Conservation (phyloP, 139 green algal genomes). For the Micractinium conductrix region DNA sequence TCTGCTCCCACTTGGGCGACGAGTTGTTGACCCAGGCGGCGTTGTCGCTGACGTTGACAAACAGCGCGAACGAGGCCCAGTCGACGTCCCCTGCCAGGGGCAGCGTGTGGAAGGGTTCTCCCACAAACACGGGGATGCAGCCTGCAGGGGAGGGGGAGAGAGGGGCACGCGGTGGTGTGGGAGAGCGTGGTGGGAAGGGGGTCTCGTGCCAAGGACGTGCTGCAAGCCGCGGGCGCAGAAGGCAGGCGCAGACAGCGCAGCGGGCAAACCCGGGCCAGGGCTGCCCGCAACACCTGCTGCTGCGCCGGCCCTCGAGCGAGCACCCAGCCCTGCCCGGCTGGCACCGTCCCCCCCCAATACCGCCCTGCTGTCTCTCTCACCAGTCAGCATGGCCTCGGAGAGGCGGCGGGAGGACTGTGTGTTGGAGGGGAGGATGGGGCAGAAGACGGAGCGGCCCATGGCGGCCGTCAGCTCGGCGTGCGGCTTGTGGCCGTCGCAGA, state of each 20-base stretch:
- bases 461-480: slow-evolving; percentile 33
- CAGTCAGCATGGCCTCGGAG: slow-evolving; percentile 41
- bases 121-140: slow-evolving; percentile 52
- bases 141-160: background rate
- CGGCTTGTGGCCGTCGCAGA: slow-evolving; percentile 39
- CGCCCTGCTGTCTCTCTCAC: background rate
- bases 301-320: background rate
- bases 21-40: slow-evolving; percentile 33
- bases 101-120: slow-evolving; percentile 48
- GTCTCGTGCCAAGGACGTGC: background rate
- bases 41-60: slow-evolving; percentile 40
- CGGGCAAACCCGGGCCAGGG: too few relatives aligned
- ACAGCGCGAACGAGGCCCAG: slow-evolving; percentile 40
- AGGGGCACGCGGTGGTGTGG: background rate
- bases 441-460: slow-evolving; percentile 43
- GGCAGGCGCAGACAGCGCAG: background rate
- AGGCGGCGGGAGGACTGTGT: slow-evolving; percentile 42
- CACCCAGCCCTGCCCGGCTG: background rate
- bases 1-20: slow-evolving; percentile 37
- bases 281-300: background rate
- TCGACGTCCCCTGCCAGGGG: slow-evolving; percentile 44
- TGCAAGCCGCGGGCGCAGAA: background rate
- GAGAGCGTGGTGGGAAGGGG: background rate
- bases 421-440: slow-evolving; percentile 46
- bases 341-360: background rate